Evolutionary conservation across 2,329 filamentous ascomycete genomes (phyloP).

Genomic region (Cercospora janseana): DNA sequence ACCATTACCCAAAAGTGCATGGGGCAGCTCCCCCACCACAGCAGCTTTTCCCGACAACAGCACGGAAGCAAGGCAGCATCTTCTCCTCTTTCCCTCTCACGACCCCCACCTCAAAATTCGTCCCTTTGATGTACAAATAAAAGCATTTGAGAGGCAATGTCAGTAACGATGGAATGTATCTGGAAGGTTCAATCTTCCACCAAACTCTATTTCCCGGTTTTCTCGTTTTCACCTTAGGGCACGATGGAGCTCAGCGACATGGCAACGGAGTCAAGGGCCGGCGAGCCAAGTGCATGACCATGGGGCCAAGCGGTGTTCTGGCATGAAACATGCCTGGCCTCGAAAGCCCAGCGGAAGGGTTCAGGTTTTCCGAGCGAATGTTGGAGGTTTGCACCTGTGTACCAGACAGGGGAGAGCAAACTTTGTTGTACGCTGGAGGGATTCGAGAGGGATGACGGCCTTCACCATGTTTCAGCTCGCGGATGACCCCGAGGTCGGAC

Average conservation of each 20-base stretch:
- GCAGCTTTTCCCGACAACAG: conserved; percentile 19
- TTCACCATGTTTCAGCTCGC: conserved; percentile 13
- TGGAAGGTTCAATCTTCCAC: no score
- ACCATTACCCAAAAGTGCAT: no score
- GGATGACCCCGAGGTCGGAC: background rate
- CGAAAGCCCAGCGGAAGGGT: conserved; percentile 3
- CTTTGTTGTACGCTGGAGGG: conserved; percentile 11
- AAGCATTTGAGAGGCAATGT: conserved; percentile 26
- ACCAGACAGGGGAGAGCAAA: conserved; percentile 15
- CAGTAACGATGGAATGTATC: conserved; percentile 20
- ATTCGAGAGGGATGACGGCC: background rate
- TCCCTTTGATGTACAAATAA: conserved; percentile 26
- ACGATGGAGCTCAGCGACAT: conserved; percentile 7
- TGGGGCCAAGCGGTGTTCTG: conserved; percentile 17
- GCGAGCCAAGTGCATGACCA: conserved; percentile 21
- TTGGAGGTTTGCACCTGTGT: conserved; percentile 17
- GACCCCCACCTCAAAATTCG: background rate
- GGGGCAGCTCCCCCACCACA: conserved; percentile 4
- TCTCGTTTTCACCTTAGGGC: conserved; percentile 3
- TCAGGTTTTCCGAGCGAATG: conserved; percentile 17
- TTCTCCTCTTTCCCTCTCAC: background rate
- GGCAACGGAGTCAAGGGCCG: conserved; percentile 17
- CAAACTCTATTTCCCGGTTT: background rate
- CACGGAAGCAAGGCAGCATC: conserved; percentile 15
- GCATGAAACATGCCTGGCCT: conserved; percentile 10